phyloP scores from a whole-genome alignment of 345 rosid genomes.

The Geranium rotundifolium region DNA sequence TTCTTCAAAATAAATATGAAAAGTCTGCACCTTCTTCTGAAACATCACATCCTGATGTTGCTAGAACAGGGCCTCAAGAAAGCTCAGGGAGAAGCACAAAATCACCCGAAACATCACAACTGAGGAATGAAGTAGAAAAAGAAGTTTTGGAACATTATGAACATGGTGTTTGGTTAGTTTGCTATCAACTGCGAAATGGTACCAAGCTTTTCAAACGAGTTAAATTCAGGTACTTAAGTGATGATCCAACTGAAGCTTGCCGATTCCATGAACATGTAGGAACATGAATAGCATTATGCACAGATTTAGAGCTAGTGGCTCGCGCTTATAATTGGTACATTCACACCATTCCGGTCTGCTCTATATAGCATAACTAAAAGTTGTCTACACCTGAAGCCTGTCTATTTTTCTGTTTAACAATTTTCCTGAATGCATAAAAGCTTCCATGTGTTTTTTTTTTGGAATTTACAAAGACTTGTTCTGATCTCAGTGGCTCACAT shows the following conservation, averaged over 20 bases:
- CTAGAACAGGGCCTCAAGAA: conserved; percentile 9
- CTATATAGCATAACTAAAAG: no score
- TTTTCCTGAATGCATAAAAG: no score
- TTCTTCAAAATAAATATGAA: conserved; percentile 24
- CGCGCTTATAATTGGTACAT: no score
- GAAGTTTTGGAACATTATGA: conserved; percentile 79
- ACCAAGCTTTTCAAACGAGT: conserved; percentile 74
- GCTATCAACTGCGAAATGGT: conserved; percentile 38
- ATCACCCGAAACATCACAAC: conserved; percentile 15
- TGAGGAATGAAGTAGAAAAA: conserved; percentile 24
- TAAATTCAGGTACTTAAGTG: conserved; percentile 61
- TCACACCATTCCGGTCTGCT: no score
- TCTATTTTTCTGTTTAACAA: no score
- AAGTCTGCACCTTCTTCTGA: conserved; percentile 20
- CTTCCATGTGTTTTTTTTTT: neutral
- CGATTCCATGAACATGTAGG: neutral
- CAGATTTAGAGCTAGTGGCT: no score
- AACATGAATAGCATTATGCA: no score
- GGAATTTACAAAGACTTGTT: neutral
- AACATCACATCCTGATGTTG: conserved; percentile 1
- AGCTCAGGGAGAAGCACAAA: conserved; percentile 20
- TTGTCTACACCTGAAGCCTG: no score
- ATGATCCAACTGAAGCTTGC: neutral
- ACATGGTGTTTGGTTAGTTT: conserved; percentile 83
- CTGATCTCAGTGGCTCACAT: neutral